phyloP scores from a whole-genome alignment of 306 rosid species.

The apple (Malus domestica) region DNA sequence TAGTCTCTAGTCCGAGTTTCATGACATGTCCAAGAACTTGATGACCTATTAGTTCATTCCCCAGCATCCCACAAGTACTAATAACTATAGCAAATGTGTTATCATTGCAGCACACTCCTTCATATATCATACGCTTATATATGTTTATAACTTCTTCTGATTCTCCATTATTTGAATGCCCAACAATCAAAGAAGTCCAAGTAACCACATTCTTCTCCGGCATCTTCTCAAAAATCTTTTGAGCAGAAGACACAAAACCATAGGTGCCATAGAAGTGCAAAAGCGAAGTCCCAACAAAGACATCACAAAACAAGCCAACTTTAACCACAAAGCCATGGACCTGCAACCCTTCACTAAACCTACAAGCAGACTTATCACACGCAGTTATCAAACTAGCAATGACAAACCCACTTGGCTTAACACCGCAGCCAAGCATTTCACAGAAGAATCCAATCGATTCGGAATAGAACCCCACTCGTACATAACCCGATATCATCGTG shows the following conservation, averaged over 20 bases:
- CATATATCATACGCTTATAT: constrained; percentile 43
- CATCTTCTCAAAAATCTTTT: constrained; percentile 58
- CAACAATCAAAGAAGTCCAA: constrained; percentile 93
- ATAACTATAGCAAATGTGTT: constrained; percentile 59
- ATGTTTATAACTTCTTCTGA: constrained; percentile 40
- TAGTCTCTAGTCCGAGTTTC: constrained; percentile 55
- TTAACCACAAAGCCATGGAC: constrained; percentile 66
- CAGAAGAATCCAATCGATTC: constrained; percentile 55
- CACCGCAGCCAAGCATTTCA: constrained; percentile 36
- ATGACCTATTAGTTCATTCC: constrained; percentile 50
- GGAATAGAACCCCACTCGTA: constrained; percentile 41
- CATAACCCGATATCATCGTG: constrained; percentile 76
- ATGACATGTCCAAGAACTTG: constrained; percentile 62
- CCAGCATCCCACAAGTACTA: constrained; percentile 65
- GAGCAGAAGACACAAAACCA: constrained; percentile 42
- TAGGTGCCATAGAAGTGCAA: constrained; percentile 65
- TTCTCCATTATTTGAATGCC: constrained; percentile 46
- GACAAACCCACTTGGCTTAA: constrained; percentile 49
- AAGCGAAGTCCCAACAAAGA: constrained; percentile 72
- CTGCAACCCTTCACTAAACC: constrained; percentile 55
- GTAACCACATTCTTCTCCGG: constrained; percentile 75
- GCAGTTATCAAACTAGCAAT: constrained; percentile 75
- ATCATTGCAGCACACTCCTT: constrained; percentile 47
- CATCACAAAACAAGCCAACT: constrained; percentile 50
- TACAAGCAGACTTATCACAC: constrained; percentile 63